Base-by-base conservation (phyloP, 805 yeast genomes). In the Hanseniaspora valbyensis region DNA sequence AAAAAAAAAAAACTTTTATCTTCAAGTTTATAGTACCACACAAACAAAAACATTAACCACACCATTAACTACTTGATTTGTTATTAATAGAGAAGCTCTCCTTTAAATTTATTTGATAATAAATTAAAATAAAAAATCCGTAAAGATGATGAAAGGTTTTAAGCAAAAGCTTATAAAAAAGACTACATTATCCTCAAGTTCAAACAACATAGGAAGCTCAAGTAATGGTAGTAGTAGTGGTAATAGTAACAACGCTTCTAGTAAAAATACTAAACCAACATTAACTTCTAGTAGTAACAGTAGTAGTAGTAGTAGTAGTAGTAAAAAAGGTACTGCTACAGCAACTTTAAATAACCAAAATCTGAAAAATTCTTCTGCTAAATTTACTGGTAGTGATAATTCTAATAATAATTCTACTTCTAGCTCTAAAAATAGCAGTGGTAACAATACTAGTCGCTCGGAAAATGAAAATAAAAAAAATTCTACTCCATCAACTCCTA, bases 61-160 rank as follows among this genome's bases (percentile, higher is more conserved):
- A n/a, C n/a, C n/a, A n/a, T n/a, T n/a, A n/a, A n/a, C n/a, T n/a
- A n/a, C n/a, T n/a, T n/a, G n/a, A n/a, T n/a, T n/a, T n/a, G n/a
- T n/a, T n/a, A n/a, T n/a, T 12, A 32, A 14, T 32, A 10, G 36
- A 32, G 16, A 32, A 14, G 8, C 36, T 18, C 40, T 36, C 8
- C 13, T 21, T 19, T 9, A 36, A 19, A 21, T 19, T 21, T 19
- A 21, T 16, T 14, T 18, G 40, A 7, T 36, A 10, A 36, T 42
- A 29, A 29, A 22, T 24, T 14, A 25, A 42, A 21, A 42, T 10
- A 18, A 13, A 6, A 42, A n/a, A 40, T 29, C 8, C 6, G 16
- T 19, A 65, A 76, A 71, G 59, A 80, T 80, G 86, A 80, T 80
- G 84, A 80, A 78, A 67, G 84, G 84, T 26, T 79, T 80, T 65